A percentile compares a stretch with the other conserved stretches of the same genome.
Conservation (phyloP, 495 filamentous ascomycete species). For the Tetracladium setigerum region DNA sequence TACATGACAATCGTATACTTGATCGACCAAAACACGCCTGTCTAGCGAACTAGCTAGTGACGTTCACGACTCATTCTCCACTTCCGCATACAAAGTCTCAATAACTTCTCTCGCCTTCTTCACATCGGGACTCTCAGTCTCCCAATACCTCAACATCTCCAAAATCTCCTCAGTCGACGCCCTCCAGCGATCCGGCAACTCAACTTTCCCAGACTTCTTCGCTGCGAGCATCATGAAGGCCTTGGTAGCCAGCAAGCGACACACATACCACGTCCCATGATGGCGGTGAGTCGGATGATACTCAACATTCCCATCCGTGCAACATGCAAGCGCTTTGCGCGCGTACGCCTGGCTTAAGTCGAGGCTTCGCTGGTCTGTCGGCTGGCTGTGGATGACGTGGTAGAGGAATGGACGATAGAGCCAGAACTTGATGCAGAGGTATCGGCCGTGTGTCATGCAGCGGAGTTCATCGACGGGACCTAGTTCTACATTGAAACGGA, state of each 20-base stretch:
- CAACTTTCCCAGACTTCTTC: no score
- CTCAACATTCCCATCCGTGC: background rate
- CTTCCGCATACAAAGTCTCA: no score
- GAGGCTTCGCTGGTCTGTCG: background rate
- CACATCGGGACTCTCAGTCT: slow-evolving; percentile 1
- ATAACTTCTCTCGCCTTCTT: no score
- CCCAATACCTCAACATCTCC: slow-evolving; percentile 8
- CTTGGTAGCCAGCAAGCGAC: background rate
- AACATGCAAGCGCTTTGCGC: background rate
- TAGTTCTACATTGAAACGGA: background rate
- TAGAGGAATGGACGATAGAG: slow-evolving; percentile 2
- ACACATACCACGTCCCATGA: slow-evolving; percentile 2
- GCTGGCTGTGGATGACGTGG: background rate
- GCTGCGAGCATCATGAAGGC: background rate
- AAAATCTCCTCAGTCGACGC: background rate
- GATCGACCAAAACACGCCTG: no score
- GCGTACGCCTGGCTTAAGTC: background rate
- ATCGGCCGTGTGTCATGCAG: background rate
- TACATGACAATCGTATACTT: no score
- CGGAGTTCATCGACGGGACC: background rate
- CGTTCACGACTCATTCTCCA: no score
- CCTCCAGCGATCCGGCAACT: slow-evolving; percentile 1
- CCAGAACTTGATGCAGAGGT: background rate
- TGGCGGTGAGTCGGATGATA: background rate
- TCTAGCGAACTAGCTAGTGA: no score